Evolutionary conservation across 257 asterid genomes (phyloP).

Genomic region (Fraxinus pennsylvanica): DNA sequence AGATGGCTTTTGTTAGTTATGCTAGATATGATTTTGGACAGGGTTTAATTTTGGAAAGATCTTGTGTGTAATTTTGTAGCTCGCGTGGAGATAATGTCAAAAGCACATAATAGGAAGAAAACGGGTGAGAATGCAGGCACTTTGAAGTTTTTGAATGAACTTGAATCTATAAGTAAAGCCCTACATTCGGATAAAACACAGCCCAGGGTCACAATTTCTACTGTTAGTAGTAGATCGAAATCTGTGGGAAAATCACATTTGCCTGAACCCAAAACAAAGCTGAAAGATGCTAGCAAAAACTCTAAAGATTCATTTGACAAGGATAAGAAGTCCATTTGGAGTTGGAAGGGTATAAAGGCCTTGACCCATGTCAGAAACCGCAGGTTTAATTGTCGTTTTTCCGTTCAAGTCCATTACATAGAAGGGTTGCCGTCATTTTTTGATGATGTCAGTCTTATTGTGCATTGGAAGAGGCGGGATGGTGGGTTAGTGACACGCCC

Average conservation of each 20-base stretch:
- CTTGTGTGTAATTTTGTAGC: constrained; percentile 34
- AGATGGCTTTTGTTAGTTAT: constrained; percentile 1
- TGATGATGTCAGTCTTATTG: constrained; percentile 60
- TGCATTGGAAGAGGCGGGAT: constrained; percentile 89
- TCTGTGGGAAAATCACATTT: constrained; percentile 62
- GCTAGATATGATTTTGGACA: constrained; percentile 7
- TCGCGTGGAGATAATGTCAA: constrained; percentile 57
- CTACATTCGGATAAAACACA: constrained; percentile 52
- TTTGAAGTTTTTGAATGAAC: constrained; percentile 70
- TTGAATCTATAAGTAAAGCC: constrained; percentile 71
- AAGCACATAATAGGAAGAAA: constrained; percentile 50
- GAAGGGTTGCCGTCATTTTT: constrained; percentile 68
- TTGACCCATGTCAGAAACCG: constrained; percentile 64
- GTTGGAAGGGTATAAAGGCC: constrained; percentile 89
- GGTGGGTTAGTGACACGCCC: constrained; percentile 68
- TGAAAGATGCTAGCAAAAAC: constrained; percentile 37
- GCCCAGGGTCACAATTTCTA: constrained; percentile 64
- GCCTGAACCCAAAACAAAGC: constrained; percentile 56
- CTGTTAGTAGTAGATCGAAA: constrained; percentile 84
- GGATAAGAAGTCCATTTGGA: constrained; percentile 83
- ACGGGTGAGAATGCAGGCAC: constrained; percentile 57
- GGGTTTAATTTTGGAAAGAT: constrained; percentile 17
- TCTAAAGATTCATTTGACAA: constrained; percentile 53
- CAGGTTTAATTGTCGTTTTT: constrained; percentile 68
- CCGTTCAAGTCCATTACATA: constrained; percentile 75